These are phyloP conservation scores for Dryadomyces quercivorus DNA, from an alignment of 2,329 filamentous ascomycete genomes.

Conservation along the genomic window DNA sequence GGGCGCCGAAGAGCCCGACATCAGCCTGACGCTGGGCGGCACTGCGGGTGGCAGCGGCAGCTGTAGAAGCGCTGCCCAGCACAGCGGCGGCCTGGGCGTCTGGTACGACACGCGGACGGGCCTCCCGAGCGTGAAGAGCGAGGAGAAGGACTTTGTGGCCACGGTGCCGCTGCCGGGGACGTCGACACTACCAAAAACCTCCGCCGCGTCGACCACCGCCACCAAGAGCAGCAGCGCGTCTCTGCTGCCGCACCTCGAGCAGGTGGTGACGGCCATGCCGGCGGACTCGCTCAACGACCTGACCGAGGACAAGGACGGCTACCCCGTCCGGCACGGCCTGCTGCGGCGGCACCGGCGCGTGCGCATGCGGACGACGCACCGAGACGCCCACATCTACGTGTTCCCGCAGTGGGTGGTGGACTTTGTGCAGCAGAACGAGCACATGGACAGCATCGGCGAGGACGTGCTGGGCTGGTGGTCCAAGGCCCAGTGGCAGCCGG, in stretches of 20 bases:
- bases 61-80: conserved; percentile 11
- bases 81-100: conserved; percentile 72
- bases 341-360: conserved; percentile 63
- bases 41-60: neutral
- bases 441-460: conserved; percentile 78
- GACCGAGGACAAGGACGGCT: conserved; percentile 59
- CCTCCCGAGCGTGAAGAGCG: conserved; percentile 61
- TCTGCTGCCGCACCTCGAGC: conserved; percentile 56
- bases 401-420: conserved; percentile 87
- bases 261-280: conserved; percentile 73
- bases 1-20: conserved; percentile 25
- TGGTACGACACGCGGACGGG: conserved; percentile 80
- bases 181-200: conserved; percentile 23
- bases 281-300: conserved; percentile 82
- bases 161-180: conserved; percentile 54
- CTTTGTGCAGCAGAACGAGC: conserved; percentile 67
- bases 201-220: neutral
- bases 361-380: conserved; percentile 69
- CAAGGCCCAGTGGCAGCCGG: conserved; percentile 82
- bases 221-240: conserved; percentile 24
- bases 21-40: conserved; percentile 14
- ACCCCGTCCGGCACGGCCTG: conserved; percentile 65
- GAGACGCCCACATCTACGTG: conserved; percentile 90
- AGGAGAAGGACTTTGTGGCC: conserved; percentile 87
- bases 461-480: conserved; percentile 94